Evolutionary conservation across 345 rosid species (phyloP).

Genomic region (Adansonia digitata): DNA sequence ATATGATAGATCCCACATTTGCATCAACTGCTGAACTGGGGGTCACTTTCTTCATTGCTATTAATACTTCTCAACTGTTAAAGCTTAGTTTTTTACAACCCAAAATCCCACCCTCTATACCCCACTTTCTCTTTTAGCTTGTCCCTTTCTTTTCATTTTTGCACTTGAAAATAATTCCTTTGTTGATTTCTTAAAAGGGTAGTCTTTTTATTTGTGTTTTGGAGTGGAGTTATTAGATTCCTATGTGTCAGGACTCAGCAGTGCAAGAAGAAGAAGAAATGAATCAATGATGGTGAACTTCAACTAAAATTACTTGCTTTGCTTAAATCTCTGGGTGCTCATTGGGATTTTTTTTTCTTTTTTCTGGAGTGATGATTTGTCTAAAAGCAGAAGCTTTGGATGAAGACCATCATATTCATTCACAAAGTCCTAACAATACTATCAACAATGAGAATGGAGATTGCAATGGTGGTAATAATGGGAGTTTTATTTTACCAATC

Average conservation of each 20-base stretch:
- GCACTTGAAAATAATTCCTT: slow-evolving; percentile 5
- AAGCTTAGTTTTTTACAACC: neutral
- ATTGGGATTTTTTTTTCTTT: neutral
- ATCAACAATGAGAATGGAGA: slow-evolving; percentile 7
- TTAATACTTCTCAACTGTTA: neutral
- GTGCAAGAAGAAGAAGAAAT: neutral
- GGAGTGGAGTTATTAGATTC: slow-evolving; percentile 3
- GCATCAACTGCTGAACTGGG: neutral
- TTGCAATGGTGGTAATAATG: slow-evolving; percentile 13
- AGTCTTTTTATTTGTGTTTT: slow-evolving; percentile 4
- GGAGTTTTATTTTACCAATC: slow-evolving; percentile 45
- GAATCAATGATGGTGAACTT: slow-evolving; percentile 5
- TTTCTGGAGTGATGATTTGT: slow-evolving; percentile 42
- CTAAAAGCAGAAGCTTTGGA: slow-evolving; percentile 49
- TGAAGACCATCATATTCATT: slow-evolving; percentile 28
- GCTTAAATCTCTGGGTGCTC: slow-evolving; percentile 9
- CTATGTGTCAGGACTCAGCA: neutral
- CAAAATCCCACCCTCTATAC: neutral
- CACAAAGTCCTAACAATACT: slow-evolving; percentile 15
- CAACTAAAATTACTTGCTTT: neutral
- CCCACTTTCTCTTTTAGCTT: slow-evolving; percentile 2
- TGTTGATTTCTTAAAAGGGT: neutral
- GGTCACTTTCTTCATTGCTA: neutral
- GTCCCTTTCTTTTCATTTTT: neutral
- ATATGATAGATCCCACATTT: slow-evolving; percentile 7